Conservation (phyloP, 192 early-diverging fungal genomes). For the Mortierella claussenii region DNA sequence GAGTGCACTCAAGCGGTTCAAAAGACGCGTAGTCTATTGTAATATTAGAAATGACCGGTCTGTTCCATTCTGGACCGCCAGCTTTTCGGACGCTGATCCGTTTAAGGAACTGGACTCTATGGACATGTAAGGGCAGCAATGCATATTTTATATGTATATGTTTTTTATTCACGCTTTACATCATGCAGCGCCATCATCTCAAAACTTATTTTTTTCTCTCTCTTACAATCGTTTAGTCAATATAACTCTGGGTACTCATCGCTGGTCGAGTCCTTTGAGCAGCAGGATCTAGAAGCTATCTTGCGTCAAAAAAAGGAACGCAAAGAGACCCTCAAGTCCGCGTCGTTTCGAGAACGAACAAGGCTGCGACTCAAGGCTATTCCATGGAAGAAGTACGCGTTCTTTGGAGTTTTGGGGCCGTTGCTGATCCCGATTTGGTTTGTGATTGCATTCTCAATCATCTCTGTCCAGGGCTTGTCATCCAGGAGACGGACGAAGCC, state of each 20-base stretch:
- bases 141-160: background rate
- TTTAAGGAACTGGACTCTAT: constrained; percentile 50
- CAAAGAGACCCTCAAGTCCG: background rate
- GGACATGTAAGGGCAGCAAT: constrained; percentile 48
- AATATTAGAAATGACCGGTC: constrained; percentile 60
- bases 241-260: constrained; percentile 30
- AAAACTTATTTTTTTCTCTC: background rate
- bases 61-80: constrained; percentile 68
- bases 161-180: constrained; percentile 1
- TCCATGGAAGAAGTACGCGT: constrained; percentile 23
- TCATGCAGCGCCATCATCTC: background rate
- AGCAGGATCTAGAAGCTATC: constrained; percentile 16
- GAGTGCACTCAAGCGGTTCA: constrained; percentile 54
- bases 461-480: constrained; percentile 46
- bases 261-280: constrained; percentile 34
- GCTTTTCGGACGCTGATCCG: constrained; percentile 56
- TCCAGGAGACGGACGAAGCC: constrained; percentile 45
- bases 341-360: constrained; percentile 4
- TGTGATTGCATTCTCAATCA: constrained; percentile 27
- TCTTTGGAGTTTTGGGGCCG: constrained; percentile 25
- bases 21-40: constrained; percentile 53
- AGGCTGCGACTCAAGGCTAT: constrained; percentile 6
- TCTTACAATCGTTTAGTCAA: too few species aligned
- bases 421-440: constrained; percentile 53
- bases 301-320: constrained; percentile 6